Base-by-base conservation (phyloP, 176 grass and related monocot genomes). In the Elymus sibiricus region DNA sequence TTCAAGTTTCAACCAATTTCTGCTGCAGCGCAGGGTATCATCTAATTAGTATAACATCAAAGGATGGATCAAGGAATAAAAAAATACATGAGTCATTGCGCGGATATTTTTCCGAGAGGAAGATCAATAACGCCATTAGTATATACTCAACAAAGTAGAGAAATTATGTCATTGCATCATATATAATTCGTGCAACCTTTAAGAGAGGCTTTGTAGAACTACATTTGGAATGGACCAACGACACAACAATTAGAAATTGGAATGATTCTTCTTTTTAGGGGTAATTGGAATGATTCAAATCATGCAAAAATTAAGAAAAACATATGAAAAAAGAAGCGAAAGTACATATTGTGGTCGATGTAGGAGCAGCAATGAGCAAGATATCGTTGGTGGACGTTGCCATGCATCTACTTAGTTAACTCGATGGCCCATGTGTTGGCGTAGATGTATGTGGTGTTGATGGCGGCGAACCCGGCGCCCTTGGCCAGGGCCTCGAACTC, bases 401-500 rank as follows among this genome's bases (percentile, higher is more conserved):
- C 40, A 24, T 8, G 1, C 6, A 5, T 81, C 69, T 90, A 98
- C 81, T 98, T 98, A 72, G 79, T 94, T 81, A 98, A 89, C 73
- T 95, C 96, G n/a, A 98, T 69, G 27, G 76, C 90, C 77, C 79
- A 98, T 0, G 86, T 25, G 79, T 86, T 95, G 74, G 91, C 89
- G 80, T 87, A 98, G 35, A 95, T 85, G 78, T 95, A 98, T 0
- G 29, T 78, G 0, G 84, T 17, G 42, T 92, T 95, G 77, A 98
- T 77, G 1, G 86, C 82, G 0, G 83, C 13, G 84, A 98, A 98
- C 0, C 96, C 96, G 0, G 89, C 93, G 46, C 74, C 83, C 32
- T 62, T 76, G 19, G 96, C 93, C 74, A 98, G 87, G 1, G 65
- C 86, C 82, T 84, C n/a, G 74, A 94, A 98, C 88, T 98, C 96